Percentiles rank a stretch among this genome's conserved stretches.
Conservation (phyloP, 1,284 basidiomycete species). For the Polyporus tsugae region DNA sequence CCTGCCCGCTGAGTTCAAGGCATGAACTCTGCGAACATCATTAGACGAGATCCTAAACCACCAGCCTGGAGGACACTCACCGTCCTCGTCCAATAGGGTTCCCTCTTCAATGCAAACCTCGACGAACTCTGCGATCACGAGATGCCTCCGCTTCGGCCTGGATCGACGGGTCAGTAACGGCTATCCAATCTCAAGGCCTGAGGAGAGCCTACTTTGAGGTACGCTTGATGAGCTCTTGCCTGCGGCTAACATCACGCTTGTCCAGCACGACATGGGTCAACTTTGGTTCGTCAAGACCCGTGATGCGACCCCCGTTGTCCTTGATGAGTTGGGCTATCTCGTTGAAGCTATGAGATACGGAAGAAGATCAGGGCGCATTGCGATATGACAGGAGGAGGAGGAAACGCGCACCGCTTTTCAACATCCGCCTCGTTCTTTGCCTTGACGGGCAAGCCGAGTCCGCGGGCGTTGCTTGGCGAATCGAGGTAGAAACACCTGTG, state of each 20-base stretch:
- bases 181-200: constrained; percentile 22
- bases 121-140: constrained; percentile 82
- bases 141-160: constrained; percentile 81
- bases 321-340: constrained; percentile 60
- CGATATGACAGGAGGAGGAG: constrained; percentile 6
- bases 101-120: constrained; percentile 81
- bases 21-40: constrained; percentile 30
- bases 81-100: constrained; percentile 83
- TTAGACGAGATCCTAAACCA: constrained; percentile 29
- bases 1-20: constrained; percentile 1
- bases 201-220: constrained; percentile 66
- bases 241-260: constrained; percentile 76
- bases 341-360: constrained; percentile 56
- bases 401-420: constrained; percentile 54
- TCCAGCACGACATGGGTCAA: constrained; percentile 89
- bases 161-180: constrained; percentile 14
- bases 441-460: constrained; percentile 66
- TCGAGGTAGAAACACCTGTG: constrained; percentile 88
- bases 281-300: constrained; percentile 73
- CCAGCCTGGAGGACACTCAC: constrained; percentile 45
- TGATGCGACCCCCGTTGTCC: constrained; percentile 77
- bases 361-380: constrained; percentile 1
- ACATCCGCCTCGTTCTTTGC: constrained; percentile 63
- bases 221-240: constrained; percentile 71
- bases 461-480: constrained; percentile 73